Percentiles rank a stretch among this genome's conserved stretches.
These are phyloP conservation scores for Dissoconium aciculare DNA, from an alignment of 2,329 filamentous ascomycete species.

Conservation along the genomic window DNA sequence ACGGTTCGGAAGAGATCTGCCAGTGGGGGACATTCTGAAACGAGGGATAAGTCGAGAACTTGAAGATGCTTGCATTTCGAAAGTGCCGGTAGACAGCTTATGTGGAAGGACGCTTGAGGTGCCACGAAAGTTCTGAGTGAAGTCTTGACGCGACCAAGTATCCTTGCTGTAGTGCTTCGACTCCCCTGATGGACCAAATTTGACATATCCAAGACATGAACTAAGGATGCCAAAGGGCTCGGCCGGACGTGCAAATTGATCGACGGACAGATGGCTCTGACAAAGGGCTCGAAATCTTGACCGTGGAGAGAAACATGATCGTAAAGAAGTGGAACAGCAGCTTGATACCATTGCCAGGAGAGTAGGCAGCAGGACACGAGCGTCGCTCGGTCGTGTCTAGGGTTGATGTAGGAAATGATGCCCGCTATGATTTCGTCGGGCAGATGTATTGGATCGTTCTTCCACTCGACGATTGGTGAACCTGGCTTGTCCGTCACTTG, in stretches of 20 bases:
- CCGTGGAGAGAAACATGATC: constrained; percentile 37
- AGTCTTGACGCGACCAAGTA: constrained; percentile 40
- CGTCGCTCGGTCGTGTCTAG: too few species aligned
- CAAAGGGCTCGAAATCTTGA: constrained; percentile 39
- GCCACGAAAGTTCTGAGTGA: constrained; percentile 41
- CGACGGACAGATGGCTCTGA: constrained; percentile 39
- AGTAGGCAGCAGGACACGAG: constrained; percentile 39
- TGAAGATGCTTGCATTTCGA: constrained; percentile 39
- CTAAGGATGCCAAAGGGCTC: constrained; percentile 35
- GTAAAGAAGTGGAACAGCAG: constrained; percentile 39
- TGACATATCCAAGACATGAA: constrained; percentile 39
- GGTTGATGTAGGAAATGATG: constrained; percentile 32
- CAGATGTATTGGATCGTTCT: constrained; percentile 26
- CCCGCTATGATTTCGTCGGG: constrained; percentile 41
- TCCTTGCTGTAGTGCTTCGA: constrained; percentile 41
- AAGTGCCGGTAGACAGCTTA: constrained; percentile 42
- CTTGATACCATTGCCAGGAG: constrained; percentile 42
- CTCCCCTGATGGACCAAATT: constrained; percentile 44
- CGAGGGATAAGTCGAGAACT: constrained; percentile 38
- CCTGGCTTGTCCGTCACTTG: constrained; percentile 4
- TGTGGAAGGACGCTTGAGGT: constrained; percentile 42
- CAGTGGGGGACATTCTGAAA: constrained; percentile 37
- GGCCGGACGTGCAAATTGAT: constrained; percentile 35
- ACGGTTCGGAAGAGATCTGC: constrained; percentile 37
- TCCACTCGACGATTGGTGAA: constrained; percentile 10